Base-by-base conservation (phyloP, 2,329 filamentous ascomycete species). In the Neurospora sp. region DNA sequence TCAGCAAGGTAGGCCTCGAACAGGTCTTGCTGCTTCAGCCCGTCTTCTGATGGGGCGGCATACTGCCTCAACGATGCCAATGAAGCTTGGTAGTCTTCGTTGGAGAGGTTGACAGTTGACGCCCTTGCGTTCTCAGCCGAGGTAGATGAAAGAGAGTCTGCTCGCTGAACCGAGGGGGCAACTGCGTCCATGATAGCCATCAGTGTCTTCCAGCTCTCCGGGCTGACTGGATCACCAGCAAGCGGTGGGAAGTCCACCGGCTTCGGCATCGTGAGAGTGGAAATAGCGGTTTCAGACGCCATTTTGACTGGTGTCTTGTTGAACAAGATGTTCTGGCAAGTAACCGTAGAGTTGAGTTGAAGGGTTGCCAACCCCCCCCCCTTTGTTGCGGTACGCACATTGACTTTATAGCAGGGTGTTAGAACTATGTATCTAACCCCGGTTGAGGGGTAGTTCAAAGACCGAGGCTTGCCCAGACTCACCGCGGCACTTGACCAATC, bases 181-280 rank as follows among this genome's bases (percentile, higher is more conserved):
- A 75, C 33, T 5, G 75, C 66, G 67, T 75, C 74, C 74, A 77
- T 74, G 46, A 77, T 66, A 8, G 73, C 72, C 70, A 76, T 69
- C n/a, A 77, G 70, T 33, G 75, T 72, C 40, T 65, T 70, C 75
- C 74, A 76, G 40, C 74, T 72, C 10, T 15, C 62, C 6, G 71
- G 66, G 38, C 41, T 72, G 33, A 76, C 70, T 12, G 69, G 46
- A 28, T 72, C 70, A 19, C 62, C 41, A 2, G 52, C 52, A 11
- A 38, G 41, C 17, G n/a, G 33, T 2, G 38, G 40, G 10, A 37
- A 41, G 28, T 23, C 19, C 43, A 52, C 43, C 8, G 19, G n/a
- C 19, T 23, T 23, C 0, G 43, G 43, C 43, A 52, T 23, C 4
- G 19, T 52, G n/a, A 52, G 43, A 23, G 43, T 52, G 19, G 19